Percentiles rank a stretch among this genome's conserved stretches.
Conservation (phyloP, 2,329 filamentous ascomycete species). For the Ceratocystis papillata region DNA sequence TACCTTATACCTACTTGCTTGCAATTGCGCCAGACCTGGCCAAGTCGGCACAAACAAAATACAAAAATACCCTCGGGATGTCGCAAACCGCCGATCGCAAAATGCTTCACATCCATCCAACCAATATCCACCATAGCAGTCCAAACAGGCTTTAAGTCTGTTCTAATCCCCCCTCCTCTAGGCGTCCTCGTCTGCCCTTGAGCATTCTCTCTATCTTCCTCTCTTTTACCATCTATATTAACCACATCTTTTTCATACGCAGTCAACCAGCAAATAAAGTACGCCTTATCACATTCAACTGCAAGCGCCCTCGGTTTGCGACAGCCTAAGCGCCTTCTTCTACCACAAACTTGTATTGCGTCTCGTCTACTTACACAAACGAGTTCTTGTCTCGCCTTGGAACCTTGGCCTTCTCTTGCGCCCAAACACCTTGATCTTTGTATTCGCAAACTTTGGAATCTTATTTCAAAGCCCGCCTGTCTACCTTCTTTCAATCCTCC, state of each 20-base stretch:
- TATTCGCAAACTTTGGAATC: not conserved
- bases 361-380: not conserved
- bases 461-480: not conserved
- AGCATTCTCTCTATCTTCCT: not conserved
- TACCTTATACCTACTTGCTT: not conserved
- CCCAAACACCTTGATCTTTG: not conserved
- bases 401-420: too few relatives aligned
- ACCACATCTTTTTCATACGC: not conserved
- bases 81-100: slow-evolving; percentile 3
- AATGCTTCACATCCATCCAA: not conserved
- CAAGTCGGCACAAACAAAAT: not conserved
- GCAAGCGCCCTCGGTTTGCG: slow-evolving; percentile 15
- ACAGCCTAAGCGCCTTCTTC: slow-evolving; percentile 7
- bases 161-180: not conserved
- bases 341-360: slow-evolving; percentile 5
- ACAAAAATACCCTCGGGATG: not conserved
- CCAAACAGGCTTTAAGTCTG: not conserved
- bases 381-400: not conserved
- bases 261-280: not conserved
- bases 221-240: not conserved
- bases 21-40: not conserved
- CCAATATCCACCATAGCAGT: not conserved
- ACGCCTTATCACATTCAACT: not conserved
- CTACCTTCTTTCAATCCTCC: not conserved
- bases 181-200: not conserved